Base-by-base conservation (phyloP, 345 rosid genomes). In the Carallia pectinifolia region DNA sequence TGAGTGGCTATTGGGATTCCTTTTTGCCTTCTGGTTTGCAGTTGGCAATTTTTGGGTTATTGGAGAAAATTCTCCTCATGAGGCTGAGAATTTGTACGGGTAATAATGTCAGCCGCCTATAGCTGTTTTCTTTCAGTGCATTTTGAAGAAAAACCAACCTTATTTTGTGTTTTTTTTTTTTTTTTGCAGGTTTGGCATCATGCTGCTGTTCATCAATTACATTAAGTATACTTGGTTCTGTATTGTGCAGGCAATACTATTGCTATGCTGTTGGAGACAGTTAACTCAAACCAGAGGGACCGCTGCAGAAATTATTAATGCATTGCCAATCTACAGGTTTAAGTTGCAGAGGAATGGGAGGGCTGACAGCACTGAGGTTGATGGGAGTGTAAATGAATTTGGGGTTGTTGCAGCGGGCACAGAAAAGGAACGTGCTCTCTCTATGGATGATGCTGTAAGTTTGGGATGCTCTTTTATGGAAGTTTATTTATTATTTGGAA, bases 321-420 rank as follows among this genome's bases (percentile, higher is more conserved):
- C 80, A 58, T 70, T 77, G 40, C 80, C 80, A 50, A 72, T 69
- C 2, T 72, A 77, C 62, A 72, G 54, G 15, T 71, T 62, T 53
- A 71, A 76, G 72, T 40, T 67, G 47, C 80, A 71, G 60, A 72
- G 39, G 30, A 55, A 47, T 29, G 55, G 74, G n/a, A 29, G 56
- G 23, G 23, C 23, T 38, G 61, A 56, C 27, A 29, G 55, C 36
- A 33, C 37, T 29, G 63, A 53, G 47, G 67, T 4, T 40, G 65
- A 29, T 60, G 65, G 38, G 18, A 61, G 10, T 23, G 31, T 31
- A 0, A 48, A 47, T 17, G 72, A 47, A 29, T 67, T 58, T 16
- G 80, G 73, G 23, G 60, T 59, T 67, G 66, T 62, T 19, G 72
- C 72, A 0, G 73, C 40, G 6, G 80, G 56, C 67, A 44, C 76